A percentile compares a stretch with the other conserved stretches of the same genome.
These are phyloP conservation scores for Mycena capillaripes DNA, from an alignment of 768 basidiomycete species.

Conservation along the genomic window DNA sequence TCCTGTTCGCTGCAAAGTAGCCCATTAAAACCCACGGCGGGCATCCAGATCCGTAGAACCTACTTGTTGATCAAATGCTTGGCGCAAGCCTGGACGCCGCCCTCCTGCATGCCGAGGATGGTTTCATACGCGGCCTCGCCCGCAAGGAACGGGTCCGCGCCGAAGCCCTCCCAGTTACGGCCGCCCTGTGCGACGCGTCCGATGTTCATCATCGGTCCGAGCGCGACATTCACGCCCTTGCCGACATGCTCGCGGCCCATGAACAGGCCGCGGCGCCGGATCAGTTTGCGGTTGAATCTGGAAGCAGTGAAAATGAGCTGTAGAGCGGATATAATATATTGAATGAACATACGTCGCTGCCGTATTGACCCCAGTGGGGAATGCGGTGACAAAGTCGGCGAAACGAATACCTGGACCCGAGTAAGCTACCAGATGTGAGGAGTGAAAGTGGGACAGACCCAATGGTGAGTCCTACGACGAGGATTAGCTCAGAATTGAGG, in stretches of 20 bases:
- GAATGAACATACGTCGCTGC: slow-evolving; percentile 76
- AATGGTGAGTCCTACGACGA: slow-evolving; percentile 58
- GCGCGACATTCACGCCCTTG: slow-evolving; percentile 87
- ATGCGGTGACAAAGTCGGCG: slow-evolving; percentile 80
- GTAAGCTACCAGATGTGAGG: slow-evolving; percentile 37
- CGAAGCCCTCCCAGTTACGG: slow-evolving; percentile 96
- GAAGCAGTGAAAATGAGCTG: no score
- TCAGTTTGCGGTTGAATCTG: slow-evolving; percentile 83
- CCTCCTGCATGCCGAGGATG: slow-evolving; percentile 82
- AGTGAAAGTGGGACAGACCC: slow-evolving; percentile 45
- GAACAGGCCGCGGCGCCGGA: slow-evolving; percentile 80
- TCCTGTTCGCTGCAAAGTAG: slow-evolving; percentile 72
- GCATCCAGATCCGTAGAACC: slow-evolving; percentile 37
- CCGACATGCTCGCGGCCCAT: slow-evolving; percentile 88
- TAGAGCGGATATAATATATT: neutral
- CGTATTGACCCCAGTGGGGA: slow-evolving; percentile 88
- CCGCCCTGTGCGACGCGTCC: slow-evolving; percentile 84
- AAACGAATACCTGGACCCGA: slow-evolving; percentile 86
- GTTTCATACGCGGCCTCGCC: slow-evolving; percentile 88
- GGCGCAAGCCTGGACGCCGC: slow-evolving; percentile 88
- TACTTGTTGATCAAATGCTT: slow-evolving; percentile 88
- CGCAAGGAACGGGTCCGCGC: slow-evolving; percentile 89
- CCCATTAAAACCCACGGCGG: neutral
- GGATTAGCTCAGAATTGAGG: neutral
- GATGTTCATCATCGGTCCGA: slow-evolving; percentile 91